Conservation (phyloP, 2,329 filamentous ascomycete genomes). For the Teratosphaeria viscida region DNA sequence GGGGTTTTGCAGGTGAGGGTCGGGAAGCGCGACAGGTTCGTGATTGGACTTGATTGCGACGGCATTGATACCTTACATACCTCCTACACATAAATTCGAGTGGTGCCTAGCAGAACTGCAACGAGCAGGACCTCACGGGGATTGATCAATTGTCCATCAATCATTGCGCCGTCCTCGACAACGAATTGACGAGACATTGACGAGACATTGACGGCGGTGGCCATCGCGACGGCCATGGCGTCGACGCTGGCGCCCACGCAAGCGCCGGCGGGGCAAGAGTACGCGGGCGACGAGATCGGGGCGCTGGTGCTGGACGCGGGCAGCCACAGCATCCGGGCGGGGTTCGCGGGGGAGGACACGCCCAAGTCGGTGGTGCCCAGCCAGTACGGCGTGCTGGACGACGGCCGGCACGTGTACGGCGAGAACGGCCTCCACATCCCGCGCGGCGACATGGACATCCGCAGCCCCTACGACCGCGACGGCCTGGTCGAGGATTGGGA, state of each 20-base stretch:
- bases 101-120: no score
- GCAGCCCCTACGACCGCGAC: slow-evolving; percentile 84
- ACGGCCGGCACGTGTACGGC: slow-evolving; percentile 59
- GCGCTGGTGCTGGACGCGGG: slow-evolving; percentile 94
- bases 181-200: no score
- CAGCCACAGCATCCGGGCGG: slow-evolving; percentile 81
- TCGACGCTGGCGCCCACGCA: slow-evolving; percentile 20
- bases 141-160: no score
- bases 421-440: slow-evolving; percentile 82
- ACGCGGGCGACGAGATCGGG: slow-evolving; percentile 73
- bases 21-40: not conserved
- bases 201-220: no score
- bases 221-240: slow-evolving; percentile 8
- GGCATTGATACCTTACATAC: not conserved
- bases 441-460: slow-evolving; percentile 64
- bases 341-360: slow-evolving; percentile 94
- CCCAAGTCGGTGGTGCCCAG: slow-evolving; percentile 89
- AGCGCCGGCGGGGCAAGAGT: slow-evolving; percentile 33
- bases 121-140: no score
- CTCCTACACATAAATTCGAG: no score
- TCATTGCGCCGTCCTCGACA: no score
- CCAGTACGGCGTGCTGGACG: slow-evolving; percentile 60
- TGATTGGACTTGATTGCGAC: not conserved
- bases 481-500: slow-evolving; percentile 97
- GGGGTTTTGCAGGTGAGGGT: not conserved